Base-by-base conservation (phyloP, 805 yeast species). In the Barnettozyma siamensis region DNA sequence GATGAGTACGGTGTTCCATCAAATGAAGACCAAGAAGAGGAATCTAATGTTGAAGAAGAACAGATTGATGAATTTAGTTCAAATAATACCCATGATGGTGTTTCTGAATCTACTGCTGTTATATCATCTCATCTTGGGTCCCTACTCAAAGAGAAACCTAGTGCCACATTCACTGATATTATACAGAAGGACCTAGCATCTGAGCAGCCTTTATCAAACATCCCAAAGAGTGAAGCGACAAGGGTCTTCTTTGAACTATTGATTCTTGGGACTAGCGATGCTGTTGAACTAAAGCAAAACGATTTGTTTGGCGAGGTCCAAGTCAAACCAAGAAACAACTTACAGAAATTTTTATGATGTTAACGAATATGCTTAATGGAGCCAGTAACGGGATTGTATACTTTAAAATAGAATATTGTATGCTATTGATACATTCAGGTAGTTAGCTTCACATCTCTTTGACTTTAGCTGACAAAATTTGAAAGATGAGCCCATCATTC, bases 231-330 rank as follows among this genome's bases (percentile, higher is more conserved):
- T 49, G 80, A 81, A 51, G 86, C 88, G 17, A 77, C 87, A 3
- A 73, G 77, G 52, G 70, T 85, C 40, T 88, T 88, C 62, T 88
- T 88, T 54, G 95, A 88, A 58, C 59, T 88, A 57, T 67, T 88
- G 50, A 91, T 88, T 4, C 67, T 88, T 43, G 94, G 94, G 2
- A 81, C 93, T 6, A 70, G 78, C 34, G 88, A 83, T 50, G 80
- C 91, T 40, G 65, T 88, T 35, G 65, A 67, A 13, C 60, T 88
- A 32, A 62, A 75, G 29, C 95, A 87, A 63, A 67, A 70, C 7
- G 66, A 65, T 31, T 51, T 82, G 17, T 86, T 80, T 48, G 82
- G 80, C 5, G 76, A 73, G 30, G 79, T 44, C n/a, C 27, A 42
- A 13, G 26, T 47, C 21, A 37, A 35, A 16, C 33, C 44, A 19